phyloP scores from a whole-genome alignment of 805 yeast genomes.

The Barnettozyma siamensis region DNA sequence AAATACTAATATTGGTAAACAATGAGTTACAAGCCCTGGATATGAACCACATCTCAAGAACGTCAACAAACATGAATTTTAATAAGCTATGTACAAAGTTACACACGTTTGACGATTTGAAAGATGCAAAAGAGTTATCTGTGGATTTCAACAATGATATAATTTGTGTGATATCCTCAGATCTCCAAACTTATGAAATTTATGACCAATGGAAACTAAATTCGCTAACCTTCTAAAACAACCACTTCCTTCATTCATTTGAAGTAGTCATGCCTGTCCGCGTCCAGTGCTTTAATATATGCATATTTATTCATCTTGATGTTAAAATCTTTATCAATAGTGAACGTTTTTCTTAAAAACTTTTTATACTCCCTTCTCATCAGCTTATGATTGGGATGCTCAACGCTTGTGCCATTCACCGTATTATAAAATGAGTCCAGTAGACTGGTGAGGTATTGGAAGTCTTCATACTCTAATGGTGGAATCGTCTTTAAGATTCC shows the following conservation, averaged over 20 bases:
- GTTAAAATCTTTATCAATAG: constrained; percentile 14
- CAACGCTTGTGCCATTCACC: background rate
- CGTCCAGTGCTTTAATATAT: constrained; percentile 8
- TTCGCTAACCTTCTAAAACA: no score
- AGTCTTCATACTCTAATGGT: constrained; percentile 18
- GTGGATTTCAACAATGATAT: constrained; percentile 24
- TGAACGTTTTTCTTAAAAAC: constrained; percentile 18
- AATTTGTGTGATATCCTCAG: constrained; percentile 35
- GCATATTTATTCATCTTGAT: constrained; percentile 18
- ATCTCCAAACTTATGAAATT: constrained; percentile 17
- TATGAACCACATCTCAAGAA: background rate
- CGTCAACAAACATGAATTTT: background rate
- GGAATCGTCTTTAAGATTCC: constrained; percentile 12
- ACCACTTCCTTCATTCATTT: background rate
- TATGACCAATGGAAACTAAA: background rate
- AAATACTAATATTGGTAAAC: constrained; percentile 7
- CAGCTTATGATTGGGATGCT: background rate
- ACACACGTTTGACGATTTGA: constrained; percentile 3
- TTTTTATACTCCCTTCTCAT: constrained; percentile 21
- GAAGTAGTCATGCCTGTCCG: constrained; percentile 6
- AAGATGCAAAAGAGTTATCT: constrained; percentile 25
- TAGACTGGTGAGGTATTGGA: constrained; percentile 10
- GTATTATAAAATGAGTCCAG: constrained; percentile 11
- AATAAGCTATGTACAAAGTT: background rate
- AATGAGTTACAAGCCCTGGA: constrained; percentile 1